Base-by-base conservation (phyloP, 345 rosid genomes). In the Jatropha curcas region DNA sequence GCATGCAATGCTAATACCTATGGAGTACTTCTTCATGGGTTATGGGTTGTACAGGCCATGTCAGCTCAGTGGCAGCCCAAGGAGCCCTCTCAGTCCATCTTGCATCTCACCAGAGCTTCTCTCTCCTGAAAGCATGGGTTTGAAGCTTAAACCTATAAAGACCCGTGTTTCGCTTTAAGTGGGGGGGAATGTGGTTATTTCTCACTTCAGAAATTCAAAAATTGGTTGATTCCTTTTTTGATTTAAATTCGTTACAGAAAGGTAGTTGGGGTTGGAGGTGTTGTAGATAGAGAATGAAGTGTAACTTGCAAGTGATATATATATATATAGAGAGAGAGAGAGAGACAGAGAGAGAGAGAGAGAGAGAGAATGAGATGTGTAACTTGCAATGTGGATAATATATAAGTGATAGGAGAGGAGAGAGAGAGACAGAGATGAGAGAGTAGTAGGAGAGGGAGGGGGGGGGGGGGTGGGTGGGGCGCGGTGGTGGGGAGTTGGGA, bases 71-170 rank as follows among this genome's bases (percentile, higher is more conserved):
- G 80, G 53, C 66, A 77, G 80, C 51, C 80, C 80, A 1, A 72
- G 80, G 68, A 77, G 80, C 28, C 80, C 80, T 4, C 80, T 77
- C 48, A 77, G 80, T 41, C 80, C 80, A 19, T 77, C 76, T 59
- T 77, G 76, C 62, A 77, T 77, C 72, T 71, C 76, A 0, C 80
- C 80, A 20, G 80, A 77, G 68, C 80, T 77, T 77, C 80, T 77
- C 52, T 77, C 80, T 9, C 76, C 80, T 3, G 80, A 77, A 71
- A 77, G 80, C 80, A 77, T 77, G 80, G 80, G 80, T 58, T 67
- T 77, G 76, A 77, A 77, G 64, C 68, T 77, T 24, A 77, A 77
- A 67, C 80, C 80, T 12, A 77, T 77, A 48, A 71, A 51, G 34
- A 77, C 80, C 57, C 76, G 80, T 30, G 30, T 60, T 60, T 35